Evolutionary conservation across 495 filamentous ascomycete genomes (phyloP).

Genomic region (Stereocaulon alpinum): DNA sequence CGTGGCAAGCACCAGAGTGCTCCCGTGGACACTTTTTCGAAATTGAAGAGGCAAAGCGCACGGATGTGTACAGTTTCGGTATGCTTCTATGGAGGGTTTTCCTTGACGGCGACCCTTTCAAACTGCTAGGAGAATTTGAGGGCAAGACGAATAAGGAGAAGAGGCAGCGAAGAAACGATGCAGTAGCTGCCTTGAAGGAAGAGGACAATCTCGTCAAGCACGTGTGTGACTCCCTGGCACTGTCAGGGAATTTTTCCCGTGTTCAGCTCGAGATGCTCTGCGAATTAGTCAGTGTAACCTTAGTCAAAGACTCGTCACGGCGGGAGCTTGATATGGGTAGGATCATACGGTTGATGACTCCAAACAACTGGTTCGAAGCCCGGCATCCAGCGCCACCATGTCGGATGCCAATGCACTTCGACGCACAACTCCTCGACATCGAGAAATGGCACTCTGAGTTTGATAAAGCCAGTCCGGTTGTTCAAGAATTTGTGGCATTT

Average conservation of each 20-base stretch:
- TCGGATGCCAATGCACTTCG: constrained; percentile 19
- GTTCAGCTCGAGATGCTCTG: constrained; percentile 22
- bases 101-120: constrained; percentile 25
- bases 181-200: constrained; percentile 19
- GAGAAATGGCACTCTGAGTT: constrained; percentile 25
- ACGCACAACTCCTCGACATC: constrained; percentile 23
- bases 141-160: constrained; percentile 17
- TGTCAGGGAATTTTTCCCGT: constrained; percentile 14
- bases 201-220: constrained; percentile 23
- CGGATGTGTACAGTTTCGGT: constrained; percentile 26
- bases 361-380: constrained; percentile 22
- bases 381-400: constrained; percentile 18
- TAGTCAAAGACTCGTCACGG: constrained; percentile 19
- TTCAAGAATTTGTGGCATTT: constrained; percentile 16
- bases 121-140: constrained; percentile 16
- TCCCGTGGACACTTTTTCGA: constrained; percentile 20
- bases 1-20: constrained; percentile 27
- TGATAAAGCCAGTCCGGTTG: constrained; percentile 17
- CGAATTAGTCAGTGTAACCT: constrained; percentile 21
- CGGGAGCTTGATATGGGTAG: constrained; percentile 23
- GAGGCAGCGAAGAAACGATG: constrained; percentile 20
- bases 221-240: constrained; percentile 21
- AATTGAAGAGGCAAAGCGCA: constrained; percentile 25
- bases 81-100: constrained; percentile 25
- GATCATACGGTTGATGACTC: constrained; percentile 22